Conservation (phyloP, 2,329 filamentous ascomycete genomes). For the Sordariomycetes sp. region DNA sequence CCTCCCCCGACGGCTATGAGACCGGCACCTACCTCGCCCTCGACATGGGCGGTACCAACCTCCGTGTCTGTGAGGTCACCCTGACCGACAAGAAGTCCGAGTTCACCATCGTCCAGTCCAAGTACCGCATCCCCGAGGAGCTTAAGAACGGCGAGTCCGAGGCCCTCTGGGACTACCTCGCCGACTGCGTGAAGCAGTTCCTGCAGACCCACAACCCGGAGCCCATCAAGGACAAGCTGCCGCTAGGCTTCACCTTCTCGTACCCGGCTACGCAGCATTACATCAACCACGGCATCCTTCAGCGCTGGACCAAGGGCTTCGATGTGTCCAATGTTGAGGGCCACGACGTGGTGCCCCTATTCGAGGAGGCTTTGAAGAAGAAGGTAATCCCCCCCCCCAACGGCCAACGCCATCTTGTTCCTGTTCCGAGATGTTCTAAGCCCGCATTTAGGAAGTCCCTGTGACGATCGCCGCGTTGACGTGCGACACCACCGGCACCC, state of each 20-base stretch:
- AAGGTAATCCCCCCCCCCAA: constrained; percentile 17
- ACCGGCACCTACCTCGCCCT: constrained; percentile 80
- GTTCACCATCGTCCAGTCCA: constrained; percentile 91
- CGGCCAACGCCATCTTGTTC: no score
- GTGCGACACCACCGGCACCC: constrained; percentile 94
- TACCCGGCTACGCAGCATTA: constrained; percentile 90
- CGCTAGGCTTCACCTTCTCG: constrained; percentile 91
- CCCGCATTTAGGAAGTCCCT: constrained; percentile 55
- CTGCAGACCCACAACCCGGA: constrained; percentile 75
- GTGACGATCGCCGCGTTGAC: constrained; percentile 90
- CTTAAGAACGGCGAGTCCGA: constrained; percentile 77
- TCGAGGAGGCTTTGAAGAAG: constrained; percentile 66
- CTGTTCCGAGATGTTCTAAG: neutral
- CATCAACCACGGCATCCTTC: constrained; percentile 84
- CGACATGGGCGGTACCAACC: constrained; percentile 93
- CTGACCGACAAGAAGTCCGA: constrained; percentile 79
- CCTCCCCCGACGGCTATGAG: constrained; percentile 77
- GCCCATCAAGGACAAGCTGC: constrained; percentile 51
- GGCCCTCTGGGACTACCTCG: constrained; percentile 90
- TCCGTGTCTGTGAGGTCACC: constrained; percentile 88
- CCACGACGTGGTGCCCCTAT: constrained; percentile 78
- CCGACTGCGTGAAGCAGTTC: constrained; percentile 85
- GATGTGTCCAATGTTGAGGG: constrained; percentile 90
- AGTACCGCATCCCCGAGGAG: constrained; percentile 90
- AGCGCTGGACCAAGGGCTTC: constrained; percentile 97